These are phyloP conservation scores for Panus rudis DNA, from an alignment of 768 basidiomycete genomes.

Conservation along the genomic window DNA sequence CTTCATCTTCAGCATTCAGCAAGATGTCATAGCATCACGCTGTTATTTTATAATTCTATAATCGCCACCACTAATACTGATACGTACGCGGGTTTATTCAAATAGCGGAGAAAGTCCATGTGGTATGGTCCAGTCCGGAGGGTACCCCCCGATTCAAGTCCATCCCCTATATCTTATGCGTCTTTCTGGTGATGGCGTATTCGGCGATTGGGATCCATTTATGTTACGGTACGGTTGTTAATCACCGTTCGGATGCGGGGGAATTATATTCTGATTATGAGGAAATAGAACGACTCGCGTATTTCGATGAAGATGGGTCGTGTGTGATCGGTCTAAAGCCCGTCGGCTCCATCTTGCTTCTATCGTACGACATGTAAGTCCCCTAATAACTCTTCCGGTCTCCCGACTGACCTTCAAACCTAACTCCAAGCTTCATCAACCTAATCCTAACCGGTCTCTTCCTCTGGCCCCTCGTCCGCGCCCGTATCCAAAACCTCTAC, in stretches of 20 bases:
- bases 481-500: conserved; percentile 25
- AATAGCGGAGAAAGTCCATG: conserved; percentile 39
- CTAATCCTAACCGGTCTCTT: conserved; percentile 37
- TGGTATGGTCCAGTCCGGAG: conserved; percentile 36
- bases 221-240: conserved; percentile 29
- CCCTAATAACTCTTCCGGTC: too few species aligned
- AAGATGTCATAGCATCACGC: not conserved
- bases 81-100: too few species aligned
- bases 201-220: conserved; percentile 32
- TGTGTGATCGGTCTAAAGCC: conserved; percentile 44
- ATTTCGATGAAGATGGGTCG: conserved; percentile 28
- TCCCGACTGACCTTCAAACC: not conserved
- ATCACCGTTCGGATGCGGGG: not conserved
- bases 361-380: conserved; percentile 42
- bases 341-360: conserved; percentile 35
- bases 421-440: conserved; percentile 23
- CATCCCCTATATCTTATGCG: conserved; percentile 35
- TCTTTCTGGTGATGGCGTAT: conserved; percentile 31
- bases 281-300: conserved; percentile 29
- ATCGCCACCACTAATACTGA: conserved; percentile 2
- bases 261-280: not conserved
- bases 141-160: conserved; percentile 30
- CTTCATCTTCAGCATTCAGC: not conserved
- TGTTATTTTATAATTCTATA: not conserved
- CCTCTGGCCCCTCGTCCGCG: conserved; percentile 38